phyloP scores from a whole-genome alignment of 2,329 filamentous ascomycete genomes.

The Rosellinia necatrix region DNA sequence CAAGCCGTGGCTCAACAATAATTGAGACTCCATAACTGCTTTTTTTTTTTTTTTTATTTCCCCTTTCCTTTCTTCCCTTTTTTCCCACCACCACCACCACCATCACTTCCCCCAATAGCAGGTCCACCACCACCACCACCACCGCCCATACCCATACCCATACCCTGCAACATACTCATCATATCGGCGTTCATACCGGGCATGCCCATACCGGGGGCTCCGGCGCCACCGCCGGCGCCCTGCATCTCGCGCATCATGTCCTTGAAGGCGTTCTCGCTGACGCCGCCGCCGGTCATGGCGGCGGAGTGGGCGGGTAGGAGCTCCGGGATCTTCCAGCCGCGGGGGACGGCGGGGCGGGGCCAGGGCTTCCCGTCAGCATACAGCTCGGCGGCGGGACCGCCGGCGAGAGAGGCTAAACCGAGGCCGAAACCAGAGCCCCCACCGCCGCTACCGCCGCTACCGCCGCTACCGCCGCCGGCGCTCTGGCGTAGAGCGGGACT shows the following conservation, averaged over 20 bases:
- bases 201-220: conserved; percentile 32
- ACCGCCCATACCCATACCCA: conserved; percentile 33
- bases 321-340: conserved; percentile 87
- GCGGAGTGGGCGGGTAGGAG: conserved; percentile 87
- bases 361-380: conserved; percentile 70
- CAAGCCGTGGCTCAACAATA: not conserved
- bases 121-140: conserved; percentile 31
- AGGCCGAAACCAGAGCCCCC: too few relatives aligned
- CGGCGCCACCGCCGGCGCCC: conserved; percentile 48
- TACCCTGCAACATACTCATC: conserved; percentile 36
- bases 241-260: conserved; percentile 97
- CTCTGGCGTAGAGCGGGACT: conserved; percentile 65
- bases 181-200: conserved; percentile 37
- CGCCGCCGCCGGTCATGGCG: conserved; percentile 88
- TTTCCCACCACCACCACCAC: conserved; percentile 41
- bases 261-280: conserved; percentile 92
- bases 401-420: too few relatives aligned
- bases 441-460: not conserved
- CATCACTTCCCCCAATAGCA: conserved; percentile 33
- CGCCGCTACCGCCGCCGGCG: conserved; percentile 62
- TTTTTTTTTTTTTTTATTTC: conserved; percentile 32
- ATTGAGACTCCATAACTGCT: conserved; percentile 6
- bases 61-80: conserved; percentile 57
- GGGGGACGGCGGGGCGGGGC: conserved; percentile 74
- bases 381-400: conserved; percentile 61